Evolutionary conservation across 2,329 filamentous ascomycete species (phyloP).

Genomic region (Beauveria brongniartii): DNA sequence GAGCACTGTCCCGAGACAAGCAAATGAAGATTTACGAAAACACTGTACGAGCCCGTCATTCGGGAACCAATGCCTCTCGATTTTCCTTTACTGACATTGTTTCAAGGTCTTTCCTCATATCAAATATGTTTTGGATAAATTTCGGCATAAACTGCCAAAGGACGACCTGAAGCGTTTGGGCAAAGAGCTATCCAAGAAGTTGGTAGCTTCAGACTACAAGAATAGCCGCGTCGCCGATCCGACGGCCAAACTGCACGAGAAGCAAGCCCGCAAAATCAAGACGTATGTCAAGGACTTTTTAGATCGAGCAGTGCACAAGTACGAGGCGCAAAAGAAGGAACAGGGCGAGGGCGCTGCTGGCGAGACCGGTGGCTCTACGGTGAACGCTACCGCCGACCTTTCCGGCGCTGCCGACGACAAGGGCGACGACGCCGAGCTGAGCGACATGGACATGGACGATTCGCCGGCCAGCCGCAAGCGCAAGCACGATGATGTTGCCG

Average conservation of each 20-base stretch:
- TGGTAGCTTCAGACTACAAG: slow-evolving; percentile 88
- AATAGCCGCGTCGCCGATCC: slow-evolving; percentile 80
- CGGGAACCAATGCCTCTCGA: background rate
- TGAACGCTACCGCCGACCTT: slow-evolving; percentile 35
- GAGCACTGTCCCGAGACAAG: slow-evolving; percentile 64
- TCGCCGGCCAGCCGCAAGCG: slow-evolving; percentile 52
- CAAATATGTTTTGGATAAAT: slow-evolving; percentile 79
- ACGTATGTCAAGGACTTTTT: slow-evolving; percentile 78
- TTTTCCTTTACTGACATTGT: slow-evolving; percentile 10
- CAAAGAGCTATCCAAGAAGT: slow-evolving; percentile 71
- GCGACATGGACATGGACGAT: slow-evolving; percentile 37
- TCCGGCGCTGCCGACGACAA: slow-evolving; percentile 20
- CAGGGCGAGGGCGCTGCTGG: slow-evolving; percentile 44
- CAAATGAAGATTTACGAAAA: slow-evolving; percentile 94
- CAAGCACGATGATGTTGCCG: slow-evolving; percentile 48
- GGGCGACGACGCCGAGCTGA: slow-evolving; percentile 23
- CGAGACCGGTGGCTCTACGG: slow-evolving; percentile 34
- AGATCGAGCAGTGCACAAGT: slow-evolving; percentile 76
- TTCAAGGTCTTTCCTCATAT: slow-evolving; percentile 72
- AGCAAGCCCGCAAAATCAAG: slow-evolving; percentile 75
- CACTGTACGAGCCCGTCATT: slow-evolving; percentile 53
- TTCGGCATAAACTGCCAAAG: slow-evolving; percentile 75
- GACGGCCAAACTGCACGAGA: slow-evolving; percentile 58
- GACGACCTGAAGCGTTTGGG: slow-evolving; percentile 60
- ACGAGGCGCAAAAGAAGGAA: slow-evolving; percentile 56